These are phyloP conservation scores for Pyrus pyrifolia DNA, from an alignment of 306 rosid genomes.

Conservation along the genomic window DNA sequence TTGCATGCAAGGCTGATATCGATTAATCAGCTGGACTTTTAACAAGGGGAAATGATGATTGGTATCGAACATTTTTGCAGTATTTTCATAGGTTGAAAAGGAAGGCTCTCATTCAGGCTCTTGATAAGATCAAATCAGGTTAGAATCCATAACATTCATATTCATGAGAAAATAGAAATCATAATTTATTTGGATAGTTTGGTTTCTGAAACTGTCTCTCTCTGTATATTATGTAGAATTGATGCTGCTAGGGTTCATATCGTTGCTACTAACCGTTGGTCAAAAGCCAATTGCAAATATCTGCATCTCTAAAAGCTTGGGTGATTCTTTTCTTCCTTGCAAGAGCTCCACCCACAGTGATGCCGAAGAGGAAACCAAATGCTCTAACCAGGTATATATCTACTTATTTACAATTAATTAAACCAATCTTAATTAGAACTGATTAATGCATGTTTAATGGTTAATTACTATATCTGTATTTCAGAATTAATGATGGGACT, in stretches of 20 bases:
- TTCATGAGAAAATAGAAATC: no score
- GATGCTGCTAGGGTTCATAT: slow-evolving; percentile 48
- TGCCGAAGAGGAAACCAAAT: slow-evolving; percentile 31
- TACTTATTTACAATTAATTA: background rate
- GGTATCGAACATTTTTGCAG: slow-evolving; percentile 10
- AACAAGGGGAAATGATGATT: no score
- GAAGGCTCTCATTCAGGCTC: slow-evolving; percentile 39
- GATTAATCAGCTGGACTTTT: no score
- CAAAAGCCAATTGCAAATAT: slow-evolving; percentile 37
- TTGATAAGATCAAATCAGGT: slow-evolving; percentile 52
- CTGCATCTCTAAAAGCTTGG: slow-evolving; percentile 37
- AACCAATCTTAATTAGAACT: background rate
- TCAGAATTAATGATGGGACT: no score
- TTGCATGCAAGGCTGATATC: no score
- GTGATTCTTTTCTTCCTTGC: slow-evolving; percentile 42
- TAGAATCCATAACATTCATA: background rate
- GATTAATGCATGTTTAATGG: background rate
- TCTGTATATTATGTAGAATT: slow-evolving; percentile 21
- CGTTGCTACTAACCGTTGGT: slow-evolving; percentile 36
- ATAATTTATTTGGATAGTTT: no score
- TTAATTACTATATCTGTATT: no score
- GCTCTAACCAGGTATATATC: slow-evolving; percentile 25
- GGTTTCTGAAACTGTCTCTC: no score
- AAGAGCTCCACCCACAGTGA: background rate
- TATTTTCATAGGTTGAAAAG: slow-evolving; percentile 32